A percentile compares a stretch with the other conserved stretches of the same genome.
Evolutionary conservation across 106 monocot species (phyloP).

Genomic region (Platanthera guangdongensis): DNA sequence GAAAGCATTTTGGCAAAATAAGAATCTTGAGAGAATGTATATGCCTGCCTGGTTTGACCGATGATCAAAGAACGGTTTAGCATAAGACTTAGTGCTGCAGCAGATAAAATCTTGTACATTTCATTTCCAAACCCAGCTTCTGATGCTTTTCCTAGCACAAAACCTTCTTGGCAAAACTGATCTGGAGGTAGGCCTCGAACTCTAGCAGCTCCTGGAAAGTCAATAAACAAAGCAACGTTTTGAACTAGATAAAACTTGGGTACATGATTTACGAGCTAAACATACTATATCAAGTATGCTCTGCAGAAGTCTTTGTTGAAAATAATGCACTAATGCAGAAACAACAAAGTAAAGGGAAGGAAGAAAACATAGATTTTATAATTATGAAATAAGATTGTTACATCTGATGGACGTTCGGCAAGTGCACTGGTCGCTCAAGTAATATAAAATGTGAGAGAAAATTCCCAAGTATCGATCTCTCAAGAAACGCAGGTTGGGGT

Average conservation of each 20-base stretch:
- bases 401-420: too few species aligned
- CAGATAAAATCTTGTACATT: constrained; percentile 98
- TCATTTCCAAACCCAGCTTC: constrained; percentile 98
- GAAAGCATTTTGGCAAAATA: constrained; percentile 6
- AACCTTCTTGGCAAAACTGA: constrained; percentile 76
- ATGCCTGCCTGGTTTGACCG: constrained; percentile 98
- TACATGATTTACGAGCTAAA: background rate
- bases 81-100: constrained; percentile 85
- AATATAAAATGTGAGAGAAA: too few species aligned
- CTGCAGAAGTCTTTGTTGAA: background rate
- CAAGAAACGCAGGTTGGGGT: too few species aligned
- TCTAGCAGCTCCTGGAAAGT: constrained; percentile 71
- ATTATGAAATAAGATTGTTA: too few species aligned
- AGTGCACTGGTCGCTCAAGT: too few species aligned
- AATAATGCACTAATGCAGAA: too few species aligned
- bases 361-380: too few species aligned
- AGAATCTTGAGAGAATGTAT: constrained; percentile 32
- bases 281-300: background rate
- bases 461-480: too few species aligned
- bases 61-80: constrained; percentile 94
- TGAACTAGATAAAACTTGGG: constrained; percentile 11
- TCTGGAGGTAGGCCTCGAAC: constrained; percentile 67
- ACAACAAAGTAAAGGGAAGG: too few species aligned
- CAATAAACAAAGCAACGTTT: constrained; percentile 38
- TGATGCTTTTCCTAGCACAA: constrained; percentile 85